Conservation (phyloP, 768 basidiomycete genomes). For the Boletus reticulatus region DNA sequence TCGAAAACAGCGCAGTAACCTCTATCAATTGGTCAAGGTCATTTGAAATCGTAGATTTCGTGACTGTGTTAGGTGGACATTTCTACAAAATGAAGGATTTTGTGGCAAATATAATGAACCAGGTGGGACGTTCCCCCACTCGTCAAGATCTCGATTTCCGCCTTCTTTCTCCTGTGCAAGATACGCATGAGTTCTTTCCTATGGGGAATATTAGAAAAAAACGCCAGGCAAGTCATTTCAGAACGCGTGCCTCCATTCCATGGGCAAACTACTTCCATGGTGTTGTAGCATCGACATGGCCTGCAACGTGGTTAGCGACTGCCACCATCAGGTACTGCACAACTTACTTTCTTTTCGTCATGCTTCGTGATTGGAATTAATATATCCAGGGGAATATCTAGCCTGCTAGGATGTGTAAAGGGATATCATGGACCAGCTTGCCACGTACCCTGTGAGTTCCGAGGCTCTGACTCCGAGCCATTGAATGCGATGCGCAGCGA, state of each 20-base stretch:
- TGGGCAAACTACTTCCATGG: constrained; percentile 41
- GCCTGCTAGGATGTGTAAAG: constrained; percentile 35
- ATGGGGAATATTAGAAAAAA: constrained; percentile 5
- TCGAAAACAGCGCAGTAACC: too few species aligned
- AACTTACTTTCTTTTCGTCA: constrained; percentile 72
- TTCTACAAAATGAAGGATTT: constrained; percentile 25
- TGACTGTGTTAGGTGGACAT: constrained; percentile 17
- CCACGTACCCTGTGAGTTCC: constrained; percentile 60
- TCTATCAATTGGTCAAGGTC: too few species aligned
- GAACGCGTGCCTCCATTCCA: constrained; percentile 61
- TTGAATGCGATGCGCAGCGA: constrained; percentile 65
- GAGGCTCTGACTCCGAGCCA: constrained; percentile 80
- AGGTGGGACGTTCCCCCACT: constrained; percentile 16
- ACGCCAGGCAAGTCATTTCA: neutral
- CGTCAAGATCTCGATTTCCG: constrained; percentile 80
- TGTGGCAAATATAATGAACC: constrained; percentile 27
- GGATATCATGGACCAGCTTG: neutral
- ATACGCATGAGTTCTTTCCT: constrained; percentile 83
- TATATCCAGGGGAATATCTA: constrained; percentile 55
- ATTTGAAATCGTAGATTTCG: too few species aligned
- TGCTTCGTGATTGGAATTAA: constrained; percentile 67
- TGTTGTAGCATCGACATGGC: constrained; percentile 61
- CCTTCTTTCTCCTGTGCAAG: constrained; percentile 81
- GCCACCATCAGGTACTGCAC: neutral
- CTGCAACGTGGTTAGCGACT: constrained; percentile 35